Evolutionary conservation across 2,329 filamentous ascomycete genomes (phyloP), one percentile per base, ranked within the genome.

Genomic region (Neopestalotiopsis clavispora): DNA sequence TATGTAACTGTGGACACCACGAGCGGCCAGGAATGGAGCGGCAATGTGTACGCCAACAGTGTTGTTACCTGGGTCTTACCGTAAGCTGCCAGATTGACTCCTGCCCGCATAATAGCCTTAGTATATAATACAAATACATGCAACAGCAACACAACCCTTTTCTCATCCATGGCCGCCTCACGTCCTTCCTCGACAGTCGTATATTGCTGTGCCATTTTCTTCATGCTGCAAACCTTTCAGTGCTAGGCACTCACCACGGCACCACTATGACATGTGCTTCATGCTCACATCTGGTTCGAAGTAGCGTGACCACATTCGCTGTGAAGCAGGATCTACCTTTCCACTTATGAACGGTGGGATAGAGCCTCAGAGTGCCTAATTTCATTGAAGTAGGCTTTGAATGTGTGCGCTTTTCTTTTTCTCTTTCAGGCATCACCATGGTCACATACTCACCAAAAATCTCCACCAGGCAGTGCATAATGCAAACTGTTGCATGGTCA

Each of bases 41-140:
- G 81, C 1, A 76, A 75, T n/a, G 75, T 81, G 1, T 73, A 77
- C 23, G 74, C 74, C 4, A 72, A 75, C 9, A 80, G 79, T 20
- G 77, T 81, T 20, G 80, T 79, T 3, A 83, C 80, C 10, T 83
- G 81, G 82, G 71, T 81, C 82, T 87, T 45, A 86, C 92, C 69
- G 81, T 62, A 62, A 62, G 32, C 30, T 34, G 17, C 32, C 82
- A 62, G n/a, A 34, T 40, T 62, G 34, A 62, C 28, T 20, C 59
- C 30, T 17, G n/a, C n/a, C 34, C 12, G n/a, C 14, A 17, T 38
- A 6, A 38, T 62, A 62, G 59, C 34, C 6, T 20, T 62, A 38
- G 59, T 62, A 62, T 34, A 62, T 62, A 40, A 62, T 62, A 34
- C 59, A 62, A 40, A 62, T 40, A 32, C n/a, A 62, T 62, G 34